A percentile compares a stretch with the other conserved stretches of the same genome.
Conservation (phyloP, 306 rosid species). For the Rosa rugosa region DNA sequence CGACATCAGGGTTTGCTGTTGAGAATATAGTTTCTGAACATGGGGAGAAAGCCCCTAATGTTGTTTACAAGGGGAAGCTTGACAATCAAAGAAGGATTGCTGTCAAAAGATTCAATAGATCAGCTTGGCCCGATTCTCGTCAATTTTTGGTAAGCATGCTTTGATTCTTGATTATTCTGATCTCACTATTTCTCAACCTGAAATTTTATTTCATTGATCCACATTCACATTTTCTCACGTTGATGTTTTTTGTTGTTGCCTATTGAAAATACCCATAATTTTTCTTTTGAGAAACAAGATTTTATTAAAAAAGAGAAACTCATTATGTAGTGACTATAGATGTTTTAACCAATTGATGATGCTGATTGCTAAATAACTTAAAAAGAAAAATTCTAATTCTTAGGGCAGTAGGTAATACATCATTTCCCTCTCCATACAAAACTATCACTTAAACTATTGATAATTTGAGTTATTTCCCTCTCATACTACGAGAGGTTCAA, state of each 20-base stretch:
- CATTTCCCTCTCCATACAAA: neutral
- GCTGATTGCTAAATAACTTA: neutral
- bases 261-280: neutral
- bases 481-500: neutral
- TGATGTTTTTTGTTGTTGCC: neutral
- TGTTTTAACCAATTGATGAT: neutral
- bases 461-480: neutral
- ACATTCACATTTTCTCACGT: slow-evolving; percentile 13
- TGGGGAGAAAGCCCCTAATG: slow-evolving; percentile 97
- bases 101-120: slow-evolving; percentile 90
- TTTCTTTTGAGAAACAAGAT: neutral
- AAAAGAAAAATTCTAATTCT: neutral
- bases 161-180: neutral
- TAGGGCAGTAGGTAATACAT: neutral
- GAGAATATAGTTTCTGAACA: slow-evolving; percentile 98
- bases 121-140: slow-evolving; percentile 93
- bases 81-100: slow-evolving; percentile 82
- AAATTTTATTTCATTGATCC: slow-evolving; percentile 5
- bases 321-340: neutral
- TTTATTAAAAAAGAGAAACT: neutral
- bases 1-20: slow-evolving; percentile 82
- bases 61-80: slow-evolving; percentile 90
- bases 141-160: slow-evolving; percentile 71
- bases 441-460: neutral
- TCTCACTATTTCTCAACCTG: neutral